Evolutionary conservation across 1,284 basidiomycete genomes (phyloP).

Genomic region (Pterula multifida): DNA sequence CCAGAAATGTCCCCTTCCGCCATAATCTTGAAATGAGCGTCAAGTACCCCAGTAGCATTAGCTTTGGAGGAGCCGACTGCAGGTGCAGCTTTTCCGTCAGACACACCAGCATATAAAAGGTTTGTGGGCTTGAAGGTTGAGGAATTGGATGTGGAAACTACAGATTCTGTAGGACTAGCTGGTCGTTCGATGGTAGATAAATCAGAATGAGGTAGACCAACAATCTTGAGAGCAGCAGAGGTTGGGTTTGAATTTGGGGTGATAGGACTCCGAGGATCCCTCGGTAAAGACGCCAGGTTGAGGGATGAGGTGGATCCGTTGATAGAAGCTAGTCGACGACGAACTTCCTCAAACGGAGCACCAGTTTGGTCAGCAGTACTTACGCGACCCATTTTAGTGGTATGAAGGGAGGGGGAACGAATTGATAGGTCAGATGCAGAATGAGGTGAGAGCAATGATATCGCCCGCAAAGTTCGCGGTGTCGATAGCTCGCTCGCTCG

Average conservation of each 20-base stretch:
- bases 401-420: not conserved
- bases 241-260: slow-evolving; percentile 11
- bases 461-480: slow-evolving; percentile 18
- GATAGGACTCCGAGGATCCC: slow-evolving; percentile 29
- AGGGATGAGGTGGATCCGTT: slow-evolving; percentile 59
- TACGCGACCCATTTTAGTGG: slow-evolving; percentile 9
- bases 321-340: slow-evolving; percentile 55
- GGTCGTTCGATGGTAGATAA: slow-evolving; percentile 37
- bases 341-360: slow-evolving; percentile 63
- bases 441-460: not conserved
- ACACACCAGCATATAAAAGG: slow-evolving; percentile 51
- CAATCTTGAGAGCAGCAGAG: slow-evolving; percentile 19
- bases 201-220: slow-evolving; percentile 20
- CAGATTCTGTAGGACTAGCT: slow-evolving; percentile 61
- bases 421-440: not conserved
- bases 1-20: slow-evolving; percentile 47
- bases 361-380: slow-evolving; percentile 14
- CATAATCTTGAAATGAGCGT: slow-evolving; percentile 51
- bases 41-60: slow-evolving; percentile 66
- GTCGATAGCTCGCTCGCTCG: slow-evolving; percentile 28
- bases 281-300: slow-evolving; percentile 28
- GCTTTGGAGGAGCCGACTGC: slow-evolving; percentile 71
- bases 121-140: slow-evolving; percentile 45
- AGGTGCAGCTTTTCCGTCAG: slow-evolving; percentile 73
- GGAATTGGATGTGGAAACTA: slow-evolving; percentile 57